Conservation (phyloP, 2,329 filamentous ascomycete genomes). For the Colletotrichum nymphaeae region DNA sequence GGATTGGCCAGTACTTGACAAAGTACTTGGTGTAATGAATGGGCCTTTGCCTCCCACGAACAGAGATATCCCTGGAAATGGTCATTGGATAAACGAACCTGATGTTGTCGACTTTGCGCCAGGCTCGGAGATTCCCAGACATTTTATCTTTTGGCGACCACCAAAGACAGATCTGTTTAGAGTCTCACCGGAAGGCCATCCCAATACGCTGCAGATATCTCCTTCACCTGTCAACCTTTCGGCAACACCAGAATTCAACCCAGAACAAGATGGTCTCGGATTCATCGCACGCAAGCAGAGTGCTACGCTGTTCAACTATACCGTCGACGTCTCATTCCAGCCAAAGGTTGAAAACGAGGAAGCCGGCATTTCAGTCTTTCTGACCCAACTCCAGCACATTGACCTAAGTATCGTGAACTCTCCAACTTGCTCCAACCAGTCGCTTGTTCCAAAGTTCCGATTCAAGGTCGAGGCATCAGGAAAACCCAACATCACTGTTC, state of each 20-base stretch:
- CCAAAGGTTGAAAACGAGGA: constrained; percentile 55
- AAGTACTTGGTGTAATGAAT: constrained; percentile 56
- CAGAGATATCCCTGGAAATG: constrained; percentile 48
- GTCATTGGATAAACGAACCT: constrained; percentile 54
- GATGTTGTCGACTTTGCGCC: constrained; percentile 59
- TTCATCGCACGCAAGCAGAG: constrained; percentile 67
- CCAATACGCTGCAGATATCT: constrained; percentile 45
- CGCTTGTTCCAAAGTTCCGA: constrained; percentile 51
- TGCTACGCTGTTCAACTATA: constrained; percentile 65
- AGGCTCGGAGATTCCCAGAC: constrained; percentile 50
- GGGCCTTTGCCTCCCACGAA: constrained; percentile 50
- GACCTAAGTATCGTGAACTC: constrained; percentile 56
- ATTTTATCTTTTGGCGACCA: constrained; percentile 60
- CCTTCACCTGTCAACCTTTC: constrained; percentile 39
- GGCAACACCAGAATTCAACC: constrained; percentile 48
- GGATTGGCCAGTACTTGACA: constrained; percentile 59
- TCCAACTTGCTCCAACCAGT: not conserved
- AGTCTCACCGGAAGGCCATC: constrained; percentile 49
- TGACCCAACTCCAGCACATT: constrained; percentile 64
- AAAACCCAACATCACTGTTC: constrained; percentile 44
- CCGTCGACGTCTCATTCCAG: constrained; percentile 56
- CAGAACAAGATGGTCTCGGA: constrained; percentile 51
- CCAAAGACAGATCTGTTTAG: constrained; percentile 52
- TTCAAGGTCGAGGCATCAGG: constrained; percentile 55
- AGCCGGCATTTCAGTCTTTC: constrained; percentile 63